Evolutionary conservation across 495 filamentous ascomycete species (phyloP).

Genomic region (Hypoxylon lienhwacheense): DNA sequence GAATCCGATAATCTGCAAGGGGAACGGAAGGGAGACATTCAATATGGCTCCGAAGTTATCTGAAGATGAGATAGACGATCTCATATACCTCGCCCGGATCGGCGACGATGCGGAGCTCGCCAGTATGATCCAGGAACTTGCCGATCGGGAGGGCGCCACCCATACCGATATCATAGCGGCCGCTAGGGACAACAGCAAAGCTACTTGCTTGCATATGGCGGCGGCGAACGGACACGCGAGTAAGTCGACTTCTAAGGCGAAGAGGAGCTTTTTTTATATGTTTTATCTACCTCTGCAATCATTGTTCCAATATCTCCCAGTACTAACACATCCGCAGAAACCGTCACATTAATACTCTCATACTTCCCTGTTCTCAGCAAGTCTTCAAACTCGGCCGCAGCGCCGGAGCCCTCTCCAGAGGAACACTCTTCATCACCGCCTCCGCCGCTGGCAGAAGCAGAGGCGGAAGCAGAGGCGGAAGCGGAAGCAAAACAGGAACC

Average conservation of each 20-base stretch:
- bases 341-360: constrained; percentile 44
- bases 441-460: no score
- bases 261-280: no score
- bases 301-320: not conserved
- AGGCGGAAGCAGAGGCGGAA: constrained; percentile 35
- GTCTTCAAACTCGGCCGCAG: constrained; percentile 41
- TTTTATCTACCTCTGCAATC: no score
- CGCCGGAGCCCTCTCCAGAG: constrained; percentile 53
- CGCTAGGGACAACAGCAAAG: constrained; percentile 68
- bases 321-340: constrained; percentile 38
- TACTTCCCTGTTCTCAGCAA: constrained; percentile 39
- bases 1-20: not conserved
- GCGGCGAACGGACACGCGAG: constrained; percentile 84
- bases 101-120: constrained; percentile 72
- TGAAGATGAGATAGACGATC: constrained; percentile 81
- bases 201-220: constrained; percentile 84
- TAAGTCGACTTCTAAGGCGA: constrained; percentile 51
- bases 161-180: constrained; percentile 61
- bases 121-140: constrained; percentile 59
- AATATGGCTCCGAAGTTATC: constrained; percentile 58
- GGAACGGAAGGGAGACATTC: not conserved
- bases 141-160: constrained; percentile 55
- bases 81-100: constrained; percentile 78
- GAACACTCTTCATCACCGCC: constrained; percentile 40
- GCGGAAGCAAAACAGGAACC: constrained; percentile 37